phyloP scores from a whole-genome alignment of 257 asterid species.

The Solanum habrochaites region DNA sequence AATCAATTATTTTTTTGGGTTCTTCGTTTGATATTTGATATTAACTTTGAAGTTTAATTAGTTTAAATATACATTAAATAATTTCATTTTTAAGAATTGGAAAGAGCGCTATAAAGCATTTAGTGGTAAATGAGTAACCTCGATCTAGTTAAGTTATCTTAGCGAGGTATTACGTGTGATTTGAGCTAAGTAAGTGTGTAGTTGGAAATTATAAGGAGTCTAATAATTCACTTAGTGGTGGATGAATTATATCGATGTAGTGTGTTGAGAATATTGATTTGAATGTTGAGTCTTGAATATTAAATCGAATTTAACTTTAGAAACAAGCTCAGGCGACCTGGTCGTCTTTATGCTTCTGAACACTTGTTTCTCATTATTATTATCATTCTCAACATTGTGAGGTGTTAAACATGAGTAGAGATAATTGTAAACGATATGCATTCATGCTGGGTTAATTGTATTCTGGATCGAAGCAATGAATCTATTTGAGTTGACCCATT shows the following conservation, averaged over 20 bases:
- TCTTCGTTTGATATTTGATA: not conserved
- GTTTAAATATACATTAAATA: too few species aligned
- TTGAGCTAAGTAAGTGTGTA: not conserved
- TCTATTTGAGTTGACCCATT: fast-evolving
- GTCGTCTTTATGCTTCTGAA: too few species aligned
- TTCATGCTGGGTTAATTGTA: too few species aligned
- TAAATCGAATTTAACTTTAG: too few species aligned
- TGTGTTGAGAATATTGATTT: too few species aligned
- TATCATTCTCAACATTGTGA: not conserved
- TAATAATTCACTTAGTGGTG: not conserved
- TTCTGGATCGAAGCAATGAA: fast-evolving
- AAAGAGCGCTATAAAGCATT: not conserved
- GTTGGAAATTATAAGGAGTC: too few species aligned
- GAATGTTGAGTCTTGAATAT: too few species aligned
- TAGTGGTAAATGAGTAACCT: not conserved
- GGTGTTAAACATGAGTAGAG: not conserved
- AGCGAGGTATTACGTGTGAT: not conserved
- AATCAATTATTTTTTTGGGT: not conserved
- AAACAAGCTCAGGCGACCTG: too few species aligned
- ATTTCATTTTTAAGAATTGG: too few species aligned
- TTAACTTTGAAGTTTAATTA: not conserved
- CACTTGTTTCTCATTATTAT: too few species aligned
- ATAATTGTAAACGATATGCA: not conserved
- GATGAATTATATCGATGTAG: not conserved
- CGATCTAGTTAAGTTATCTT: not conserved